phyloP scores from a whole-genome alignment of 345 rosid species.

The Corymbia maculata region DNA sequence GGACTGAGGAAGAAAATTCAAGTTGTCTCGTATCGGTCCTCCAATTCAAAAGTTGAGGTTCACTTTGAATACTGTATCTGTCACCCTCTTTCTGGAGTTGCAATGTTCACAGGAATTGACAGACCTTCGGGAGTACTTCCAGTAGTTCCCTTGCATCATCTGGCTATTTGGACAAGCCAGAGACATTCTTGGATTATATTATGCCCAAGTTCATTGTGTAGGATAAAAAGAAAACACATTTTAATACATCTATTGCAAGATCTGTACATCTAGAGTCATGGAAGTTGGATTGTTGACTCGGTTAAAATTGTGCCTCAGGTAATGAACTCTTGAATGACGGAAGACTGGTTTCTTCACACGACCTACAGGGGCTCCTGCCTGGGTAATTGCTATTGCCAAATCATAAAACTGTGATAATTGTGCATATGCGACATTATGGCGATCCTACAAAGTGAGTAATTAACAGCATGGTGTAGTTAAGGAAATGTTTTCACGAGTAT shows the following conservation, averaged over 20 bases:
- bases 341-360: background rate
- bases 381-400: background rate
- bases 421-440: background rate
- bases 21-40: background rate
- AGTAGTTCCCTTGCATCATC: slow-evolving; percentile 16
- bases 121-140: background rate
- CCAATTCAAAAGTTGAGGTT: slow-evolving; percentile 1
- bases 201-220: background rate
- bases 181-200: background rate
- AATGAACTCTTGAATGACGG: background rate
- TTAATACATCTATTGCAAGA: background rate
- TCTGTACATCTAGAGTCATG: background rate
- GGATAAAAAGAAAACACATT: background rate
- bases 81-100: background rate
- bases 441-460: background rate
- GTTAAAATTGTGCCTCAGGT: background rate
- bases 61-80: background rate
- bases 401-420: background rate
- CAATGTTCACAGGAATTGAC: background rate
- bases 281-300: background rate
- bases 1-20: background rate
- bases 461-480: background rate
- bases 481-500: background rate
- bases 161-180: slow-evolving; percentile 30
- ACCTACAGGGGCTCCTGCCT: background rate